Evolutionary conservation across 2,329 filamentous ascomycete species (phyloP), one percentile per base, ranked within the genome.

Genomic region (Drechmeria coniospora): DNA sequence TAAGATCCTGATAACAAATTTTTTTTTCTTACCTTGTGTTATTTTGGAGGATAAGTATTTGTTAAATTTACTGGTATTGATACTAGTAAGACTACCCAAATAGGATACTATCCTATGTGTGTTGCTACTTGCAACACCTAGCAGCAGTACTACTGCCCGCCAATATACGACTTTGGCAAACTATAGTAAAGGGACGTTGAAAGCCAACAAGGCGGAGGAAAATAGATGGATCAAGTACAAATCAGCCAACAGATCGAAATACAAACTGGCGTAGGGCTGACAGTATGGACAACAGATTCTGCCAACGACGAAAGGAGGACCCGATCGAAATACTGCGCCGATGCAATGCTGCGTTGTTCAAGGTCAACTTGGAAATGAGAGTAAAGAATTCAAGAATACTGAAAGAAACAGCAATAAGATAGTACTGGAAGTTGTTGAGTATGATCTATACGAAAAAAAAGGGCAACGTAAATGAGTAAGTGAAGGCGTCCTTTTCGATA

Each of bases 381-480:
- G 22, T 23, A 7, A 23, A 23, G 22, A n/a, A 15, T n/a, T n/a
- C 22, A 12, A 23, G 22, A n/a, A 23, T 23, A 6, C 11, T 6
- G n/a, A 23, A 23, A 15, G 22, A 23, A 12, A 7, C 22, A 12
- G 22, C 22, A 12, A 23, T 23, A 7, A 6, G 11, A 12, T n/a
- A 16, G 11, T 27, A 27, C 20, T 27, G 26, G 26, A 27, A 27
- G 19, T 15, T 14, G 10, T 15, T 27, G 13, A 27, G 26, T 20
- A 27, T 27, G 26, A 14, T 27, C 3, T 27, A 27, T 21, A 18
- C 26, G n/a, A n/a, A 10, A 27, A 20, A 27, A 27, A 15, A 14
- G 16, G 14, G 19, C 17, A 15, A 14, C 26, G 8, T 22, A 12
- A 18, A 27, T 27, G 26, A 27, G 17, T 15, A 18, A 21, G 16